These are phyloP conservation scores for Cercospora nicotianae DNA, from an alignment of 2,329 filamentous ascomycete genomes.

Conservation along the genomic window DNA sequence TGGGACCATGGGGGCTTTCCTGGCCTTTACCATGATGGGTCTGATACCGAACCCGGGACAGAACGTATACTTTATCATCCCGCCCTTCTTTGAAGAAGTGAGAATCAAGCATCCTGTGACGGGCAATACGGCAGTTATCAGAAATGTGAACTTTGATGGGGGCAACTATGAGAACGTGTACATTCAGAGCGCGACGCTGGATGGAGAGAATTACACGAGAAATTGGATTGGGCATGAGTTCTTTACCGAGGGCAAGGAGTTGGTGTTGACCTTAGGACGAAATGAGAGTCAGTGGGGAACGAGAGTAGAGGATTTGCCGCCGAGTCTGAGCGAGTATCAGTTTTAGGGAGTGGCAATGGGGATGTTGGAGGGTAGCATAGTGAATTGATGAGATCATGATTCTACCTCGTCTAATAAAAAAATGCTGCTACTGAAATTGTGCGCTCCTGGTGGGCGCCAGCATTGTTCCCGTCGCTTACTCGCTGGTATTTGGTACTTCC, in stretches of 20 bases:
- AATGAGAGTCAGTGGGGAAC: constrained; percentile 41
- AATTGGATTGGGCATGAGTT: constrained; percentile 48
- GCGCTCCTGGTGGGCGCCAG: no score
- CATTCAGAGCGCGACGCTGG: constrained; percentile 43
- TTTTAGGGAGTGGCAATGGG: constrained; percentile 12
- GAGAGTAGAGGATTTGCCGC: constrained; percentile 35
- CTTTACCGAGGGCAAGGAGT: constrained; percentile 42
- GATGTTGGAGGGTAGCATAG: not conserved
- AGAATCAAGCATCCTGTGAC: constrained; percentile 40
- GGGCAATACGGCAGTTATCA: constrained; percentile 42
- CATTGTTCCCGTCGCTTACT: no score
- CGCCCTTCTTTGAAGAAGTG: constrained; percentile 44
- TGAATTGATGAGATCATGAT: not conserved
- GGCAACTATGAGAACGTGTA: constrained; percentile 34
- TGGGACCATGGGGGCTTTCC: constrained; percentile 45
- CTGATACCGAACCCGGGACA: constrained; percentile 37
- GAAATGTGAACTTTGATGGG: constrained; percentile 42
- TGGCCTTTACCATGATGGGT: constrained; percentile 44
- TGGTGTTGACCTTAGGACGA: constrained; percentile 40
- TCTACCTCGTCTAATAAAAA: no score
- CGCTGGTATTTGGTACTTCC: no score
- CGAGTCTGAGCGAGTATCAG: constrained; percentile 31
- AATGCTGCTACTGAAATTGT: no score
- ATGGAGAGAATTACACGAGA: constrained; percentile 42
- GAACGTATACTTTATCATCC: constrained; percentile 45